Conservation (phyloP, 768 basidiomycete species). For the Tulasnella sp. region DNA sequence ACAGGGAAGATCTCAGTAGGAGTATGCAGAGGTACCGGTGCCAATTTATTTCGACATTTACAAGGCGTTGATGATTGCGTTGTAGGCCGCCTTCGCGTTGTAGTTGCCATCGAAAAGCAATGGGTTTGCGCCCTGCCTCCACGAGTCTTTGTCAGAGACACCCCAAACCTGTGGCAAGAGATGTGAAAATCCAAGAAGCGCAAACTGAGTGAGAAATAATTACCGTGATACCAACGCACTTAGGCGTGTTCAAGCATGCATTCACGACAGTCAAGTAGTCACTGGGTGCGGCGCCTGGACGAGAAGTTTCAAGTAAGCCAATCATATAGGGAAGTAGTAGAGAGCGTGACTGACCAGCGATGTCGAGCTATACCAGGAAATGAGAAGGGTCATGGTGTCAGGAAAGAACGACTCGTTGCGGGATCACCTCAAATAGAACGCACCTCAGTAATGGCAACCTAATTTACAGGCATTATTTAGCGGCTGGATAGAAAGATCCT, state of each 20-base stretch:
- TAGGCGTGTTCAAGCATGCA: constrained; percentile 26
- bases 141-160: constrained; percentile 24
- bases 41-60: not conserved
- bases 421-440: not conserved
- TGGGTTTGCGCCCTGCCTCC: constrained; percentile 30
- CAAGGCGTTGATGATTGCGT: constrained; percentile 25
- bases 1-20: too few species aligned
- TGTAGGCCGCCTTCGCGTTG: constrained; percentile 22
- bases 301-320: not conserved
- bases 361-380: not conserved
- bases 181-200: too few species aligned
- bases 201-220: not conserved
- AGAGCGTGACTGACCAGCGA: not conserved
- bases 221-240: constrained; percentile 30
- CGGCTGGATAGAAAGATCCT: not conserved
- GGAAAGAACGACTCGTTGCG: not conserved
- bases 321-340: not conserved
- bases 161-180: constrained; percentile 22
- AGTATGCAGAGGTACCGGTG: too few species aligned
- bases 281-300: not conserved
- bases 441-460: not conserved
- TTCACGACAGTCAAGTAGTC: constrained; percentile 27
- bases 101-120: constrained; percentile 31
- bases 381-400: not conserved
- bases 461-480: not conserved